Conservation (phyloP, 2,329 filamentous ascomycete genomes). For the Pestalotiopsis sp. region DNA sequence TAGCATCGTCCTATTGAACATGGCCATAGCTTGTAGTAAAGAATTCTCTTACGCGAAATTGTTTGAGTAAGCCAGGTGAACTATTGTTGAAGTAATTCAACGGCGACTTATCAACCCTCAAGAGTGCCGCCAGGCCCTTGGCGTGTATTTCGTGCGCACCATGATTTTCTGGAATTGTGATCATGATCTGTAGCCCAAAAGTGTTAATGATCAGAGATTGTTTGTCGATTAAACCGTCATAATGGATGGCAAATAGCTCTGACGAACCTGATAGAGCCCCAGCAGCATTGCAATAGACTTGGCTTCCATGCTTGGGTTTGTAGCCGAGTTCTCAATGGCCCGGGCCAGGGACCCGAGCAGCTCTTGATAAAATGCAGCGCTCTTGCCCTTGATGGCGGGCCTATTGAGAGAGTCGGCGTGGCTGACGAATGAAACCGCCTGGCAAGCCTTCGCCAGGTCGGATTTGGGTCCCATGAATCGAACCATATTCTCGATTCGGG, state of each 20-base stretch:
- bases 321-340: conserved; percentile 15
- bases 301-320: conserved; percentile 13
- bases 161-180: conserved; percentile 13
- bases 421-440: conserved; percentile 19
- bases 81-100: neutral
- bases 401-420: conserved; percentile 20
- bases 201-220: neutral
- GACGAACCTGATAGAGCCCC: conserved; percentile 22
- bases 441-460: conserved; percentile 22
- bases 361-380: conserved; percentile 17
- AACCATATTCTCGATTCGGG: conserved; percentile 18
- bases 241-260: neutral
- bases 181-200: conserved; percentile 13
- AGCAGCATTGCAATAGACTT: conserved; percentile 21
- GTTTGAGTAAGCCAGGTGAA: no score
- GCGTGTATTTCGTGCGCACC: conserved; percentile 19
- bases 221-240: neutral
- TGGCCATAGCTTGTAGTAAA: neutral
- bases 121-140: conserved; percentile 15
- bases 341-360: conserved; percentile 18
- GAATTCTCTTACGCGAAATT: neutral
- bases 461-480: conserved; percentile 16
- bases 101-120: conserved; percentile 9
- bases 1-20: neutral
- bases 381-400: conserved; percentile 16